Conservation (phyloP, 2,329 filamentous ascomycete genomes). For the Blastomyces silverae region DNA sequence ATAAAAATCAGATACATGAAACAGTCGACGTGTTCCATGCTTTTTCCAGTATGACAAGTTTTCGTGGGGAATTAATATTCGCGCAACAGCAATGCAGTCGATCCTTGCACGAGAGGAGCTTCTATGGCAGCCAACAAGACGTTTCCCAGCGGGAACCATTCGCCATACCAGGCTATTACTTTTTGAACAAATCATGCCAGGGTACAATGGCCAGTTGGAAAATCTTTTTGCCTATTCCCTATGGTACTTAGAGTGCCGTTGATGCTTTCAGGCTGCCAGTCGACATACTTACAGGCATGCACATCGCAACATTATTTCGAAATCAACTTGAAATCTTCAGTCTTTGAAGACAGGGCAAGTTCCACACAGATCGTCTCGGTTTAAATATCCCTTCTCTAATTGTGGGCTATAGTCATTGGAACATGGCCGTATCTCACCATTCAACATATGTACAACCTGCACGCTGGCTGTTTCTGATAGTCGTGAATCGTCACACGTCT, state of each 20-base stretch:
- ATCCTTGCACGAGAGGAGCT: not conserved
- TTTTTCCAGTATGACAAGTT: not conserved
- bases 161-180: not conserved
- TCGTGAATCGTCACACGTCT: not conserved
- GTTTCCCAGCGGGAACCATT: not conserved
- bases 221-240: not conserved
- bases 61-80: not conserved
- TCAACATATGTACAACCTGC: not conserved
- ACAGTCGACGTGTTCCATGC: too few species aligned
- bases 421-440: not conserved
- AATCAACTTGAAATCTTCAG: not conserved
- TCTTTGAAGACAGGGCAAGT: not conserved
- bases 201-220: not conserved
- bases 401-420: not conserved
- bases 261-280: not conserved
- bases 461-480: not conserved
- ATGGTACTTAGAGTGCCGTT: not conserved
- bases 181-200: not conserved
- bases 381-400: not conserved
- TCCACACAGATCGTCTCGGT: not conserved
- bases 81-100: not conserved
- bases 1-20: too few species aligned
- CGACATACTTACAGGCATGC: too few species aligned
- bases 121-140: not conserved
- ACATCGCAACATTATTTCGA: too few species aligned